Evolutionary conservation across 495 filamentous ascomycete species (phyloP), one percentile per base, ranked within the genome.

Genomic region (Lichenothelia convexa): DNA sequence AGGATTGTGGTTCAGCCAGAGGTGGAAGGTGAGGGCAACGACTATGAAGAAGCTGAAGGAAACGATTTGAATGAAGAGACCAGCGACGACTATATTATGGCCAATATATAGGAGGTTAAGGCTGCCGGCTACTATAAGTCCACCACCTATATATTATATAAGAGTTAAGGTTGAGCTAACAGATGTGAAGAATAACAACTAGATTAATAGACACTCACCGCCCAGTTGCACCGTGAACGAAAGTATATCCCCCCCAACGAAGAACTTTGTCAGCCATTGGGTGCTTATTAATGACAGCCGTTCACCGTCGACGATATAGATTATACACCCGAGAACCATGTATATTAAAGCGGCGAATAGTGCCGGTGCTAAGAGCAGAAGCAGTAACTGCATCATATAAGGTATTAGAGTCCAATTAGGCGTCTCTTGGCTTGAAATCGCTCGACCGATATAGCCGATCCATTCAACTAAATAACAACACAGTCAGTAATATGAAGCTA

Each of bases 291-390:
- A 38, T 8, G 52, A 45, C 38, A 53, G 55, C 1, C 38, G 4
- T 18, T 69, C 67, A 15, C 59, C 69, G n/a, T 63, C 43, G 1
- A 68, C 54, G 23, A 61, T 46, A 1, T 42, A 45, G 33, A 59
- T 59, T 35, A 63, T 45, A 18, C 59, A 49, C 11, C 59, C 61
- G 2, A 62, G 48, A 4, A 50, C 43, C 59, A 61, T 62, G 54
- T 65, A 64, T 24, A 63, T 60, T 19, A 54, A 55, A 5, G 61
- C 61, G 26, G 58, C 55, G 40, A 60, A 58, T 34, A 62, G 49
- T 18, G 51, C 50, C 2, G 57, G 64, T 1, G 48, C 61, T 30
- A 52, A 15, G 35, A 53, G 44, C 18, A 49, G 30, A 2, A 47
- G 18, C 38, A 50, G 6, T 23, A 33, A 30, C 30, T 53, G 57